A percentile compares a stretch with the other conserved stretches of the same genome.
phyloP scores from a whole-genome alignment of 352 stramenopile species.

The Globisporangium nodosum region DNA sequence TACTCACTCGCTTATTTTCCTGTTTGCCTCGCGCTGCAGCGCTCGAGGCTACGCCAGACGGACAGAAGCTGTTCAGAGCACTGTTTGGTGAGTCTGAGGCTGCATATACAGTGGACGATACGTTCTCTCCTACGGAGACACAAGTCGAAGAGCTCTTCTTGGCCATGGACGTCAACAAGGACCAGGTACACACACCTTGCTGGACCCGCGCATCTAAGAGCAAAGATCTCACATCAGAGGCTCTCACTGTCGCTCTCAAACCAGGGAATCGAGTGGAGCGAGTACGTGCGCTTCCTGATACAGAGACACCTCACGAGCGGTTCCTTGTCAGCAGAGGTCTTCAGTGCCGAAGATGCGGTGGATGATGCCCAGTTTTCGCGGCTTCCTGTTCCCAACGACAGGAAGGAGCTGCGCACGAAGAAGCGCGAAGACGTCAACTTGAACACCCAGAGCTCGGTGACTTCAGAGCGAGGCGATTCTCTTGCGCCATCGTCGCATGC shows the following conservation, averaged over 20 bases:
- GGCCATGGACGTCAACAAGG: constrained; percentile 40
- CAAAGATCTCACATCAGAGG: no score
- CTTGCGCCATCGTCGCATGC: no score
- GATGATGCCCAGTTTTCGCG: not conserved
- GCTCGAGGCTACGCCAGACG: constrained; percentile 28
- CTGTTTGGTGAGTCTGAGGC: constrained; percentile 12
- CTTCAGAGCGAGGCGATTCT: not conserved
- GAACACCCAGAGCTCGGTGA: not conserved
- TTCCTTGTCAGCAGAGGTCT: not conserved
- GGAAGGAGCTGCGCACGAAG: constrained; percentile 21
- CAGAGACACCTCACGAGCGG: constrained; percentile 3
- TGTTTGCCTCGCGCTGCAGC: constrained; percentile 16
- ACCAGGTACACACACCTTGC: constrained; percentile 27
- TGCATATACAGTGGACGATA: no score
- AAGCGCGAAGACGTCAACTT: constrained; percentile 20
- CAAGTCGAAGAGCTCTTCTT: constrained; percentile 37
- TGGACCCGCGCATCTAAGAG: no score
- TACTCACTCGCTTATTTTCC: no score
- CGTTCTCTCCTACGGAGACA: not conserved
- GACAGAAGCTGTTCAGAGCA: constrained; percentile 31
- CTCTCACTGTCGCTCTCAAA: not conserved
- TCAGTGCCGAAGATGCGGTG: not conserved
- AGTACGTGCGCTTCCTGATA: constrained; percentile 50
- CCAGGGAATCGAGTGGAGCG: constrained; percentile 46
- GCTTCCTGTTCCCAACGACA: constrained; percentile 5